phyloP scores from a whole-genome alignment of 2,329 filamentous ascomycete species.

The Rhexocercosporidium sp. region DNA sequence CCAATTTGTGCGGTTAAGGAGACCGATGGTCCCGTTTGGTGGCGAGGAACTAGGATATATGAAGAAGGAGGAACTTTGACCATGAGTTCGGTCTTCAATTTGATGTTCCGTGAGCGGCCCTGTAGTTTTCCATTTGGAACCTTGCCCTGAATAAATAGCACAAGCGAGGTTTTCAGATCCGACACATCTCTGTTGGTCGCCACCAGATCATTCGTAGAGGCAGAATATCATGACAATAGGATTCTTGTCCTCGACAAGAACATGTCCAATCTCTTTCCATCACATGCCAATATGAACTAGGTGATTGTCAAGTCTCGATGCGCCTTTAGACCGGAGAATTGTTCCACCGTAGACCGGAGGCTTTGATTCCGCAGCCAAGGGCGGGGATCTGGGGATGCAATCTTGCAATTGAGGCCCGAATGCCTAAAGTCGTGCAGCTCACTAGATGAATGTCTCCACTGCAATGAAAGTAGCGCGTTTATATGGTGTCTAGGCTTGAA shows the following conservation, averaged over 20 bases:
- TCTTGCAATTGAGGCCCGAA: constrained; percentile 11
- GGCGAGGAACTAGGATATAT: background rate
- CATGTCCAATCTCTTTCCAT: background rate
- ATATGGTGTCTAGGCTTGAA: background rate
- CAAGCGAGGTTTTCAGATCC: background rate
- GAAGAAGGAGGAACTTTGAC: background rate
- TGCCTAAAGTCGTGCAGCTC: constrained; percentile 2
- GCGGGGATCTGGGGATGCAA: constrained; percentile 2
- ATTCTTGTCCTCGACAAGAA: too few relatives aligned
- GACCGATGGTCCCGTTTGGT: background rate
- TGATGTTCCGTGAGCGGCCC: background rate
- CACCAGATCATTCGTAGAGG: too few relatives aligned
- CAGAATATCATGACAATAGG: too few relatives aligned
- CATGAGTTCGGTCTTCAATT: background rate
- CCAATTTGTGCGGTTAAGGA: background rate
- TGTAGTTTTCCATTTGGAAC: background rate
- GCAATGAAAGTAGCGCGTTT: background rate
- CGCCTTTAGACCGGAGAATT: background rate
- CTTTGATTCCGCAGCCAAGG: constrained; percentile 2
- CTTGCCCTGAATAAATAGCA: background rate
- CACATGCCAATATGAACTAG: background rate
- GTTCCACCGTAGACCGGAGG: constrained; percentile 12
- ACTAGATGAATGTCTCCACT: background rate
- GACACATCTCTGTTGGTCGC: background rate
- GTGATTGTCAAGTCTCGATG: background rate